These are phyloP conservation scores for Podospora comata DNA, from an alignment of 495 filamentous ascomycete genomes.

Conservation along the genomic window DNA sequence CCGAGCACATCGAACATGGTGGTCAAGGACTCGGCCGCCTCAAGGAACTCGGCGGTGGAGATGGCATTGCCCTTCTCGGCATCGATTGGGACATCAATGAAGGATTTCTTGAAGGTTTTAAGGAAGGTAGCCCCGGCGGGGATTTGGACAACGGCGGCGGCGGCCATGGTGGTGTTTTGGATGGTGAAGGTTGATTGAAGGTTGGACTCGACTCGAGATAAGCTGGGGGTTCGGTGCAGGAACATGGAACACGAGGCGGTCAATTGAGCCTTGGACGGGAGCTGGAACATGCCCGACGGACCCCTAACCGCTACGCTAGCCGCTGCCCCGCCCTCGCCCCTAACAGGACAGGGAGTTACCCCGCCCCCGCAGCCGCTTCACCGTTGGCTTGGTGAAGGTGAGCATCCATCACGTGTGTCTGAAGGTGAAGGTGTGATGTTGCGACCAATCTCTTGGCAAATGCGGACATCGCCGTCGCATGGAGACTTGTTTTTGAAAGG, in stretches of 20 bases:
- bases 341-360: constrained; percentile 2
- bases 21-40: constrained; percentile 80
- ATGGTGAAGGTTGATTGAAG: not conserved
- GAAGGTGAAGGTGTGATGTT: not conserved
- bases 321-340: not conserved
- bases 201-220: constrained; percentile 7
- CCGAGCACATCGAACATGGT: constrained; percentile 85
- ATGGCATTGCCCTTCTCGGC: constrained; percentile 70
- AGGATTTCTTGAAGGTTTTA: constrained; percentile 76
- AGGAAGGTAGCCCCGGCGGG: constrained; percentile 76
- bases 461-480: too few species aligned
- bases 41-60: constrained; percentile 81
- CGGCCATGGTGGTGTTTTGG: constrained; percentile 34
- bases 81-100: constrained; percentile 75
- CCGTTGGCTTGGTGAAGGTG: not conserved
- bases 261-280: constrained; percentile 1
- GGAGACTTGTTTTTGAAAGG: too few species aligned
- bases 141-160: constrained; percentile 33
- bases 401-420: constrained; percentile 1
- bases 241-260: constrained; percentile 10
- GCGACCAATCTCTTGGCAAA: not conserved
- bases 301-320: constrained; percentile 5
- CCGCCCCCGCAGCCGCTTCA: constrained; percentile 9
- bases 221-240: constrained; percentile 6
- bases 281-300: constrained; percentile 2